Conservation (phyloP, 2,329 filamentous ascomycete genomes). For the Eurotiales sp. region DNA sequence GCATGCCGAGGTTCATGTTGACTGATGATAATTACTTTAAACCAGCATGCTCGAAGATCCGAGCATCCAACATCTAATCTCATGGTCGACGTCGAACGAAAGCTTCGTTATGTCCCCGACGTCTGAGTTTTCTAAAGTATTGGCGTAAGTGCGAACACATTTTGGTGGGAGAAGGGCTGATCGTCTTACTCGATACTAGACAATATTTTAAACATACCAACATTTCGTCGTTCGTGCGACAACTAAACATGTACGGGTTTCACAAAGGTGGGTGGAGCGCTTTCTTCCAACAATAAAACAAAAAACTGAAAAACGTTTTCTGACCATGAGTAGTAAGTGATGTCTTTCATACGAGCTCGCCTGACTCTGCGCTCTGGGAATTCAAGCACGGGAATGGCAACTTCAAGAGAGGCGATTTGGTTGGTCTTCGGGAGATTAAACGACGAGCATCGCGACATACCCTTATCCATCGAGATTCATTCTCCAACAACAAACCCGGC, state of each 20-base stretch:
- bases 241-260: constrained; percentile 99
- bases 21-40: constrained; percentile 13
- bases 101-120: constrained; percentile 99
- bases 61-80: constrained; percentile 90
- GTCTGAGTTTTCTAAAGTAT: constrained; percentile 94
- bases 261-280: constrained; percentile 81
- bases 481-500: constrained; percentile 70
- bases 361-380: constrained; percentile 93
- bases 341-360: constrained; percentile 91
- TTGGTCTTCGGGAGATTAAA: constrained; percentile 91
- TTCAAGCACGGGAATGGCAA: constrained; percentile 98
- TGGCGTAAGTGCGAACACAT: constrained; percentile 67
- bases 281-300: background rate
- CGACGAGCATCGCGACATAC: constrained; percentile 88
- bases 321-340: constrained; percentile 71
- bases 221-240: constrained; percentile 95
- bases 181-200: constrained; percentile 44
- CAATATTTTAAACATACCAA: constrained; percentile 99
- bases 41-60: constrained; percentile 96
- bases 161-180: background rate
- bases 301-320: background rate
- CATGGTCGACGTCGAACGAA: constrained; percentile 89
- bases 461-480: constrained; percentile 86
- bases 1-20: background rate
- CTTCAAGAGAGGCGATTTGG: constrained; percentile 91